phyloP scores from a whole-genome alignment of 345 rosid genomes.

The Populus nigra region DNA sequence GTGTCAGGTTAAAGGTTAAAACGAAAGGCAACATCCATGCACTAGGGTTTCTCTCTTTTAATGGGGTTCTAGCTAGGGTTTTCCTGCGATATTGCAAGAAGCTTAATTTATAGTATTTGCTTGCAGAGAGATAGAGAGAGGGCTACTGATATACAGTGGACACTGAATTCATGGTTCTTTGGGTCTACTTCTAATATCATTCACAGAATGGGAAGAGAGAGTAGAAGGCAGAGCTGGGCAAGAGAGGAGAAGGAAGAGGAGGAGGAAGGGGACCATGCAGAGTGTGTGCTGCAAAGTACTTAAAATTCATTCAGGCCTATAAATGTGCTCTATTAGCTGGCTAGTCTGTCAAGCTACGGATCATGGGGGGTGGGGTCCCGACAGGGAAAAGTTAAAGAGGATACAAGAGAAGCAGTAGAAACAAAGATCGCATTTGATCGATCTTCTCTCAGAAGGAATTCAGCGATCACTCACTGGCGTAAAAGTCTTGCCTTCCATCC shows the following conservation, averaged over 20 bases:
- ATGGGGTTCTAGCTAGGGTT: not conserved
- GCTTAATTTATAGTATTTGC: not conserved
- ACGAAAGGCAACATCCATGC: not conserved
- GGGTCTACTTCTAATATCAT: not conserved
- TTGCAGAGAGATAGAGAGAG: not conserved
- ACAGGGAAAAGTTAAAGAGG: slow-evolving; percentile 5
- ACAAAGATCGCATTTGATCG: not conserved
- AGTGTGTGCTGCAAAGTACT: not conserved
- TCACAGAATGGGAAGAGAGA: not conserved
- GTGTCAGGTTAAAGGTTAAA: not conserved
- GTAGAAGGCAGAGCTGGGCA: not conserved
- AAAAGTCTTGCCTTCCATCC: not conserved
- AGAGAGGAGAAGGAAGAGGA: not conserved
- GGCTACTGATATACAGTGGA: not conserved
- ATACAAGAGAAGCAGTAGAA: not conserved
- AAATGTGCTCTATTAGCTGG: slow-evolving; percentile 13
- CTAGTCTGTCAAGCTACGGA: not conserved
- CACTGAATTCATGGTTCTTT: slow-evolving; percentile 10
- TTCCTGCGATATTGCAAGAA: too few relatives aligned
- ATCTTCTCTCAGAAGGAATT: not conserved
- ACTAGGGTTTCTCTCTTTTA: not conserved
- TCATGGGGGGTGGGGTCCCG: not conserved
- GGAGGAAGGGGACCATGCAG: slow-evolving; percentile 10
- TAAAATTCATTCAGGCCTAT: slow-evolving; percentile 2
- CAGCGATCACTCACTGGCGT: not conserved